Base-by-base conservation (phyloP, 176 grass and related monocot species). In the Ananas comosus region DNA sequence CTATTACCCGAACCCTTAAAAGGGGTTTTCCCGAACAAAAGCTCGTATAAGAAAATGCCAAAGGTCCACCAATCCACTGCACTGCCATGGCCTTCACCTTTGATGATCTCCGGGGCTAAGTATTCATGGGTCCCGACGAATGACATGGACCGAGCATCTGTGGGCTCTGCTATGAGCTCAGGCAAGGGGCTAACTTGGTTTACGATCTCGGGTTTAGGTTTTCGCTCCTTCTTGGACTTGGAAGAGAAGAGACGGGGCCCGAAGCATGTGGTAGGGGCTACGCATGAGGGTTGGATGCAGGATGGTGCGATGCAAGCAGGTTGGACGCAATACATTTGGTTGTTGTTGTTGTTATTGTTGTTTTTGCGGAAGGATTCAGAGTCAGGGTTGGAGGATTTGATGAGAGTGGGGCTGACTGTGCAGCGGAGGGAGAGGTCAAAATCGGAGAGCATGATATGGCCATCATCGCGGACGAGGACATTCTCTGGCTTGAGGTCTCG, bases 61-160 rank as follows among this genome's bases (percentile, higher is more conserved):
- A 91, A 91, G 7, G 88, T 96, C 92, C 92, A 96, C 92, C 92
- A 96, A 51, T 96, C 92, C 50, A 96, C 92, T 7, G 88, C 92
- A n/a, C 91, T 91, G 1, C 92, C 92, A 3, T 96, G 92, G 12
- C 92, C 92, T 66, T 96, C 92, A 9, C 88, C 92, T 71, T 96
- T 91, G 81, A 96, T 86, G 68, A 96, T 96, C 69, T 96, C 91
- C 4, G 91, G 91, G 14, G 91, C 91, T 72, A 96, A 79, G 75
- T 96, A 91, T 29, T 96, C 88, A n/a, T 96, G 92, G 12, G 92
- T 96, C 53, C 88, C 91, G 11, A 96, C 91, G 74, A 90, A 90
- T 66, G 87, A 95, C 84, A 95, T 95, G 2, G 91, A 95, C 2
- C 87, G 79, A 2, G 91, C 91, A 78, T 95, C 87, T 70, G 79